These are phyloP conservation scores for Brassica balearica DNA, from an alignment of 441 rosid genomes.

Conservation along the genomic window DNA sequence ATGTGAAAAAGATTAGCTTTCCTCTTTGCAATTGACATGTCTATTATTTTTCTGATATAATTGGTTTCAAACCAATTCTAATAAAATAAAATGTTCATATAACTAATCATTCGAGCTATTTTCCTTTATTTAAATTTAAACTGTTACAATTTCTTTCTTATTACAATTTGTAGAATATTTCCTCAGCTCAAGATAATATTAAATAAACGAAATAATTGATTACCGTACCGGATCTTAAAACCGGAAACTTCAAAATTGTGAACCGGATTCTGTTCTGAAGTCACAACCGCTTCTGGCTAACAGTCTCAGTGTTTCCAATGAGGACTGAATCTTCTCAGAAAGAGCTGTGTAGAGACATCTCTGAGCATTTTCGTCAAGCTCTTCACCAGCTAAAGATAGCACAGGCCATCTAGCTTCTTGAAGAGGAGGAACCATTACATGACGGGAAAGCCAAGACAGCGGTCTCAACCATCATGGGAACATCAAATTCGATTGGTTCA, in stretches of 20 bases:
- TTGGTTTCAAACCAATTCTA: too few species aligned
- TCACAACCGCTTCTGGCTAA: constrained; percentile 40
- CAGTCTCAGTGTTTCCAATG: constrained; percentile 44
- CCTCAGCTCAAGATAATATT: too few species aligned
- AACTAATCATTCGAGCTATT: not conserved
- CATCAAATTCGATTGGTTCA: constrained; percentile 72
- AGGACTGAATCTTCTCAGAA: constrained; percentile 66
- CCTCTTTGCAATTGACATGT: too few species aligned
- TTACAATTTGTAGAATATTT: not conserved
- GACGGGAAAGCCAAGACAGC: constrained; percentile 59
- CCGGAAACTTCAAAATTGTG: constrained; percentile 22
- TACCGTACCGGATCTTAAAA: constrained; percentile 11
- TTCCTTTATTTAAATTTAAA: not conserved
- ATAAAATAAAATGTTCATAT: too few species aligned
- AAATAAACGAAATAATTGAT: not conserved
- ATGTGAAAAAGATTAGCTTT: too few species aligned
- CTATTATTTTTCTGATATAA: too few species aligned
- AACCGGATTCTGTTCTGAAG: constrained; percentile 25
- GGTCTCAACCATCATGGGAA: constrained; percentile 66
- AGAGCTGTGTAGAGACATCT: constrained; percentile 64
- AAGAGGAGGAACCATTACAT: constrained; percentile 40
- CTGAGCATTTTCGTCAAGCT: constrained; percentile 80
- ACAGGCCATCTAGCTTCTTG: constrained; percentile 63
- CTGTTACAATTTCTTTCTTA: not conserved
- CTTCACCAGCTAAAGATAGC: constrained; percentile 41